Conservation (phyloP, 2,329 filamentous ascomycete species). For the Zarea fungicola region DNA sequence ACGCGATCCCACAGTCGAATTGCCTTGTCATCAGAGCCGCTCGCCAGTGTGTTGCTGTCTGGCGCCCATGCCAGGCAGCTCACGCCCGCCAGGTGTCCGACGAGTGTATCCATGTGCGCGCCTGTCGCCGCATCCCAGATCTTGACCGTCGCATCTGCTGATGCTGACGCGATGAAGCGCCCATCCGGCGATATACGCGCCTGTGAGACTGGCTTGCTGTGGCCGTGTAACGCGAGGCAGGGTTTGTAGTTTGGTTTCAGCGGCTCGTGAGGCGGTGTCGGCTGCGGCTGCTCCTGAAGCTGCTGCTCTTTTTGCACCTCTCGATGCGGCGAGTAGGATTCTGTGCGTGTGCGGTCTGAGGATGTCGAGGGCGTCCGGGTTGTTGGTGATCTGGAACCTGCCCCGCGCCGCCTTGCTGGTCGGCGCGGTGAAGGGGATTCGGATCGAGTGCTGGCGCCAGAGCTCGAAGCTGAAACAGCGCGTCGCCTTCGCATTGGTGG, state of each 20-base stretch:
- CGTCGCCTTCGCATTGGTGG: slow-evolving; percentile 27
- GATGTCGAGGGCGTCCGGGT: slow-evolving; percentile 27
- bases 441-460: slow-evolving; percentile 33
- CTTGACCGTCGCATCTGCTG: slow-evolving; percentile 84
- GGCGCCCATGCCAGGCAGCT: slow-evolving; percentile 93
- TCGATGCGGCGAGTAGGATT: slow-evolving; percentile 21
- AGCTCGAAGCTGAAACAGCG: slow-evolving; percentile 26
- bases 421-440: slow-evolving; percentile 26
- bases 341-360: slow-evolving; percentile 26
- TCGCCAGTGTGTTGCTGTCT: slow-evolving; percentile 80
- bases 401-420: slow-evolving; percentile 24
- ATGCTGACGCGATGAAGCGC: slow-evolving; percentile 81
- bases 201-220: slow-evolving; percentile 72
- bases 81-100: slow-evolving; percentile 89
- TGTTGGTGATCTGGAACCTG: slow-evolving; percentile 25
- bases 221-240: slow-evolving; percentile 68
- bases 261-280: slow-evolving; percentile 39
- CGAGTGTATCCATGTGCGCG: slow-evolving; percentile 76
- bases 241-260: slow-evolving; percentile 61
- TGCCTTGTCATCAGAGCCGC: slow-evolving; percentile 91
- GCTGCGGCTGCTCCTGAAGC: slow-evolving; percentile 25
- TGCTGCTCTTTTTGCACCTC: neutral
- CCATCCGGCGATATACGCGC: slow-evolving; percentile 91
- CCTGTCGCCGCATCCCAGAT: slow-evolving; percentile 82
- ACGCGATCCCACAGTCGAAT: slow-evolving; percentile 86